Evolutionary conservation across 352 stramenopile species (phyloP).

Genomic region (Pythium scleroteichum): DNA sequence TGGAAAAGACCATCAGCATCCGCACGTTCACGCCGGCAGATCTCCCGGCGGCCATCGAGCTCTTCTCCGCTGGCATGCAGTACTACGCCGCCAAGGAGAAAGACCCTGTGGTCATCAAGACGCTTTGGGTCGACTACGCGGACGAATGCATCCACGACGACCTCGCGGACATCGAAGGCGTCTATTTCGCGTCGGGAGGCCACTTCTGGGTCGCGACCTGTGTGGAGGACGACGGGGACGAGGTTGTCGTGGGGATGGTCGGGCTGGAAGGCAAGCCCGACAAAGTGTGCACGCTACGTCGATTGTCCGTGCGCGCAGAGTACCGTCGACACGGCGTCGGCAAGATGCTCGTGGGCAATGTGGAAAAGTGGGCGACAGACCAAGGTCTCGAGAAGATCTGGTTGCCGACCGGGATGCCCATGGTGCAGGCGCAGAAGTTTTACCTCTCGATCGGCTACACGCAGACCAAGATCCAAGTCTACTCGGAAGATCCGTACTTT

Average conservation of each 20-base stretch:
- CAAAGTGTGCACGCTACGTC: conserved; percentile 30
- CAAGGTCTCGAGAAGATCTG: conserved; percentile 38
- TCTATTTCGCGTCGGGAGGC: conserved; percentile 17
- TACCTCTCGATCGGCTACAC: conserved; percentile 6
- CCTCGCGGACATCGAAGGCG: neutral
- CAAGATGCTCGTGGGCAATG: conserved; percentile 29
- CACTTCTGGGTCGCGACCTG: conserved; percentile 52
- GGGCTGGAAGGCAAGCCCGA: conserved; percentile 29
- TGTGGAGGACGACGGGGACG: conserved; percentile 8
- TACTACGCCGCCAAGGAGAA: conserved; percentile 11
- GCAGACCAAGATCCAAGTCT: conserved; percentile 6
- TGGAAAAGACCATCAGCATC: conserved; percentile 22
- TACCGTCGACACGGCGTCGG: conserved; percentile 39
- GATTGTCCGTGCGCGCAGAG: conserved; percentile 45
- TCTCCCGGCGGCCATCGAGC: conserved; percentile 7
- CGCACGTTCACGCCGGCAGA: conserved; percentile 25
- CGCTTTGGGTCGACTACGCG: conserved; percentile 22
- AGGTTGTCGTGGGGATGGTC: conserved; percentile 33
- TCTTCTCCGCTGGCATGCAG: conserved; percentile 28
- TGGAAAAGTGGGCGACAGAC: conserved; percentile 41
- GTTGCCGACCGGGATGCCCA: conserved; percentile 34
- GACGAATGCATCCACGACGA: neutral
- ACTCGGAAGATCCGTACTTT: conserved; percentile 6
- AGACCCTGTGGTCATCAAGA: neutral
- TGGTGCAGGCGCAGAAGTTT: conserved; percentile 4